These are phyloP conservation scores for Pestalotiopsis sp. DNA, from an alignment of 2,329 filamentous ascomycete genomes.

Conservation along the genomic window DNA sequence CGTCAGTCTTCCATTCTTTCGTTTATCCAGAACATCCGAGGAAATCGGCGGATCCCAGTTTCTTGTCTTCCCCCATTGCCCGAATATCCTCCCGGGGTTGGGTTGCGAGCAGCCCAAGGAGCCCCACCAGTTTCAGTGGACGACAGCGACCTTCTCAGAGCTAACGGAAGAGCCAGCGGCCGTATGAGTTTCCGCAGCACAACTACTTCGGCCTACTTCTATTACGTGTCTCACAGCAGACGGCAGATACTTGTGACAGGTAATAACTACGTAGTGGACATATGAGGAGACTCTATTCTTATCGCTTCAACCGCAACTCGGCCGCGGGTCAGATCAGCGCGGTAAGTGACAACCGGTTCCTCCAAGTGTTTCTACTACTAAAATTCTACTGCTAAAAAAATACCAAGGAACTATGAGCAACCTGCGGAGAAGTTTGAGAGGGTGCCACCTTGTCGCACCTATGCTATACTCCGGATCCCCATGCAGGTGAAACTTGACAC, in stretches of 20 bases:
- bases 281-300: background rate
- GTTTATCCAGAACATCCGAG: no score
- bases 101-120: background rate
- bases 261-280: background rate
- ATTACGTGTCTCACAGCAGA: background rate
- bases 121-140: background rate
- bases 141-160: background rate
- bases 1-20: no score
- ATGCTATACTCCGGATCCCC: no score
- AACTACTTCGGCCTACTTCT: background rate
- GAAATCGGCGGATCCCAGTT: background rate
- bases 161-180: background rate
- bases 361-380: no score
- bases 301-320: background rate
- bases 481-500: no score
- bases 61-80: background rate
- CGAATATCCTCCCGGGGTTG: background rate
- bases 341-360: background rate
- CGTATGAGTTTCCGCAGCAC: background rate
- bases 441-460: no score
- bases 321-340: background rate
- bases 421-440: no score
- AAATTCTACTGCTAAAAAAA: no score
- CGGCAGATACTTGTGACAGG: background rate
- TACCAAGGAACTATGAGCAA: no score